A percentile compares a stretch with the other conserved stretches of the same genome.
Evolutionary conservation across 495 filamentous ascomycete genomes (phyloP).

Genomic region (Podospora conica): DNA sequence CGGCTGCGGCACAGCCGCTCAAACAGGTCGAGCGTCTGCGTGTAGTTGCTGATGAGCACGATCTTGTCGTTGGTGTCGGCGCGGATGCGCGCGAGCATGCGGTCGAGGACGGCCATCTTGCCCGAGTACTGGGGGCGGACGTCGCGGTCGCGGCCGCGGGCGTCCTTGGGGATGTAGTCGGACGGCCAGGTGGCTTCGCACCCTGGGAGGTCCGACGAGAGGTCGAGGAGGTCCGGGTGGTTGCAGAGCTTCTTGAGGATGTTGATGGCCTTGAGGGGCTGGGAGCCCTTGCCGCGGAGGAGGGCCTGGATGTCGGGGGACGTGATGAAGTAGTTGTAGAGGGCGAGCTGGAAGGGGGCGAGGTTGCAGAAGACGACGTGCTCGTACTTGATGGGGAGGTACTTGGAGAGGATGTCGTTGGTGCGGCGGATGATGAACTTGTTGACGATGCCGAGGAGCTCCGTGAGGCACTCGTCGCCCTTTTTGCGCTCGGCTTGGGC

Average conservation of each 20-base stretch:
- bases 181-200: slow-evolving; percentile 77
- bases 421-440: slow-evolving; percentile 98
- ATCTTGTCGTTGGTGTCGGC: slow-evolving; percentile 99
- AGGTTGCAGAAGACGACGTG: slow-evolving; percentile 99
- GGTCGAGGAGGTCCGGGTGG: slow-evolving; percentile 86
- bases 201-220: slow-evolving; percentile 79
- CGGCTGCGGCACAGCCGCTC: slow-evolving; percentile 82
- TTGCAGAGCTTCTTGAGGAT: slow-evolving; percentile 98
- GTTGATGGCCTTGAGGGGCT: slow-evolving; percentile 92
- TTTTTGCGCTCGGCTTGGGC: slow-evolving; percentile 74
- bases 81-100: slow-evolving; percentile 95
- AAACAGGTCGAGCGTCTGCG: slow-evolving; percentile 92
- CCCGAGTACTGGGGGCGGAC: slow-evolving; percentile 95
- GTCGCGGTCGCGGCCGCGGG: slow-evolving; percentile 83
- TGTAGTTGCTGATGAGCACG: slow-evolving; percentile 97
- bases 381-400: slow-evolving; percentile 97
- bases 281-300: slow-evolving; percentile 88
- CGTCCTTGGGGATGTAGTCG: slow-evolving; percentile 83
- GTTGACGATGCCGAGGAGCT: slow-evolving; percentile 82
- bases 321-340: slow-evolving; percentile 96
- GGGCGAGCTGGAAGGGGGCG: slow-evolving; percentile 80
- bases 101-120: slow-evolving; percentile 96
- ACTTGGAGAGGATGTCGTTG: slow-evolving; percentile 97
- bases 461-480: slow-evolving; percentile 76
- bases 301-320: slow-evolving; percentile 92